A percentile compares a stretch with the other conserved stretches of the same genome.
These are phyloP conservation scores for Mycena rosella DNA, from an alignment of 768 basidiomycete genomes.

Conservation along the genomic window DNA sequence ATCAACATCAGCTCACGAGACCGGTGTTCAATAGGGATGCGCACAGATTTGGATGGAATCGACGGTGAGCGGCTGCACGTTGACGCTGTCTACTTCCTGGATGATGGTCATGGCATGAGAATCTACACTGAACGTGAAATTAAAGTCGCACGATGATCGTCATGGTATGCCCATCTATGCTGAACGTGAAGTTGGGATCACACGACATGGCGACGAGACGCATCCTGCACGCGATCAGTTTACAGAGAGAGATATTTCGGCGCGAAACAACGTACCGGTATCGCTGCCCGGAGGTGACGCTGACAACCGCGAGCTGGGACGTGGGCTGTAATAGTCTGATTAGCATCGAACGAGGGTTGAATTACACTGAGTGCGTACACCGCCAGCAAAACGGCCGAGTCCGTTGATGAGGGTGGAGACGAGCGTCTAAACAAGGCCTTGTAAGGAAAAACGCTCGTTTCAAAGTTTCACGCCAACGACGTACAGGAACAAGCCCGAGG, in stretches of 20 bases:
- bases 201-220: slow-evolving; percentile 19
- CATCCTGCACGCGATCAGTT: not conserved
- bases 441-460: not conserved
- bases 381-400: slow-evolving; percentile 22
- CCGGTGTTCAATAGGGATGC: slow-evolving; percentile 33
- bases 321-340: slow-evolving; percentile 12
- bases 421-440: too few species aligned
- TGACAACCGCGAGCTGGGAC: slow-evolving; percentile 48
- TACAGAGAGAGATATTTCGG: too few species aligned
- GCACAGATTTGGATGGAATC: slow-evolving; percentile 59
- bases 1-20: too few species aligned
- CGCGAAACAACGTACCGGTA: slow-evolving; percentile 41
- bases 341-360: not conserved
- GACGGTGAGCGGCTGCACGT: slow-evolving; percentile 56
- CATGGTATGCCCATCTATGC: slow-evolving; percentile 60
- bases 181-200: slow-evolving; percentile 49
- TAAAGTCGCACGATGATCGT: slow-evolving; percentile 37
- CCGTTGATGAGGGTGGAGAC: slow-evolving; percentile 38
- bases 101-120: slow-evolving; percentile 49
- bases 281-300: slow-evolving; percentile 48
- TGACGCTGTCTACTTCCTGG: slow-evolving; percentile 63
- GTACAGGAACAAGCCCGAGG: slow-evolving; percentile 13
- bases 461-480: not conserved
- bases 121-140: too few species aligned
- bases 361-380: not conserved